Evolutionary conservation across 2,329 filamentous ascomycete genomes (phyloP).

Genomic region (Chrysoporthe cubensis): DNA sequence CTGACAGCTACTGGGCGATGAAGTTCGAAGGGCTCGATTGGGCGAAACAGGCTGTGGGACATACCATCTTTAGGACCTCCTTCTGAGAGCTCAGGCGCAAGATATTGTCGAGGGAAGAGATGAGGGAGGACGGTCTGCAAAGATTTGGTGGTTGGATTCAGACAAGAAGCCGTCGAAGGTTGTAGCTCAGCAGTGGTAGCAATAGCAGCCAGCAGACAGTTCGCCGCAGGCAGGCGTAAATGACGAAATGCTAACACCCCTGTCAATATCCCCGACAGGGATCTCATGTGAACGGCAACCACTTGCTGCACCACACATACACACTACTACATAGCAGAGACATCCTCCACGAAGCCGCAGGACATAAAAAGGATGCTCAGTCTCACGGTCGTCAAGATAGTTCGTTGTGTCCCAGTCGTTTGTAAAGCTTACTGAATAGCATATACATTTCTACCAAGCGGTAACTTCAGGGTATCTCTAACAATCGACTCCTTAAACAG

Average conservation of each 20-base stretch:
- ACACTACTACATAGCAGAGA: not conserved
- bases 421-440: not conserved
- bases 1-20: too few species aligned
- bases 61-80: slow-evolving; percentile 31
- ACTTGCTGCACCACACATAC: not conserved
- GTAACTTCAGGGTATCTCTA: slow-evolving; percentile 21
- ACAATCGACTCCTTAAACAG: not conserved
- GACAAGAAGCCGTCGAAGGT: not conserved
- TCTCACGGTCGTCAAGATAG: not conserved
- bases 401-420: not conserved
- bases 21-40: not conserved
- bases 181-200: not conserved
- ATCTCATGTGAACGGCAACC: not conserved
- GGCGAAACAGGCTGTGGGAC: not conserved
- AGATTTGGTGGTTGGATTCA: not conserved
- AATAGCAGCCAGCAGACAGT: not conserved
- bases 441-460: not conserved
- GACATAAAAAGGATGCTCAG: not conserved
- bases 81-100: not conserved
- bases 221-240: slow-evolving; percentile 10
- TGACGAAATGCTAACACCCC: slow-evolving; percentile 14
- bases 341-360: not conserved
- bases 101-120: not conserved
- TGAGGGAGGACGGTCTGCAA: not conserved
- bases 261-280: not conserved